These are phyloP conservation scores for Cryptococcus sp. DNA, from an alignment of 1,284 basidiomycete species.

Conservation along the genomic window DNA sequence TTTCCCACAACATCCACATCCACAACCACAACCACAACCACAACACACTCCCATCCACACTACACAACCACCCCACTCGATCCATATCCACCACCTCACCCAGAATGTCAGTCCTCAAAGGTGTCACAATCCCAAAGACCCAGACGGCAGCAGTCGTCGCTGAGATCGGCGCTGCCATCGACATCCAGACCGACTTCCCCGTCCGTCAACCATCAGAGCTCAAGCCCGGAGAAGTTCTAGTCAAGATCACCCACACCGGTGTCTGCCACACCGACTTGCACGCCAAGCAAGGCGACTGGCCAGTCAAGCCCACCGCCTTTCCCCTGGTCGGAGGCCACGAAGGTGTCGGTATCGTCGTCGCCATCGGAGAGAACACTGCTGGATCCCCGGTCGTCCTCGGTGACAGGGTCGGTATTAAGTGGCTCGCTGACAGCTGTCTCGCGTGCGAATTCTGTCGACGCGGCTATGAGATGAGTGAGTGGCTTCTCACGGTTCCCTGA, in stretches of 20 bases:
- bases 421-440: constrained; percentile 71
- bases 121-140: constrained; percentile 60
- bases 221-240: constrained; percentile 74
- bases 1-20: not conserved
- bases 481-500: not conserved
- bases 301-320: constrained; percentile 60
- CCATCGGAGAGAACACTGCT: constrained; percentile 70
- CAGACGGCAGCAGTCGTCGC: constrained; percentile 67
- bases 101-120: constrained; percentile 14
- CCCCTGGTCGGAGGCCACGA: constrained; percentile 74
- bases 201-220: constrained; percentile 69
- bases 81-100: constrained; percentile 6
- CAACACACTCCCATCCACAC: not conserved
- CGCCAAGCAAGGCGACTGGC: constrained; percentile 70
- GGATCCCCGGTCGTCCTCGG: constrained; percentile 61
- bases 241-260: constrained; percentile 74
- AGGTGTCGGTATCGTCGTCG: constrained; percentile 63
- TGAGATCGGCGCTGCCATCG: constrained; percentile 52
- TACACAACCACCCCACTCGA: not conserved
- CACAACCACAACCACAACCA: not conserved
- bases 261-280: constrained; percentile 72
- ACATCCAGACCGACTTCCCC: constrained; percentile 41
- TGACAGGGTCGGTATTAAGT: constrained; percentile 82
- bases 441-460: constrained; percentile 74
- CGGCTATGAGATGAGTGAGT: constrained; percentile 61